phyloP scores from a whole-genome alignment of 2,329 filamentous ascomycete genomes.

The Diaporthe ampelina region DNA sequence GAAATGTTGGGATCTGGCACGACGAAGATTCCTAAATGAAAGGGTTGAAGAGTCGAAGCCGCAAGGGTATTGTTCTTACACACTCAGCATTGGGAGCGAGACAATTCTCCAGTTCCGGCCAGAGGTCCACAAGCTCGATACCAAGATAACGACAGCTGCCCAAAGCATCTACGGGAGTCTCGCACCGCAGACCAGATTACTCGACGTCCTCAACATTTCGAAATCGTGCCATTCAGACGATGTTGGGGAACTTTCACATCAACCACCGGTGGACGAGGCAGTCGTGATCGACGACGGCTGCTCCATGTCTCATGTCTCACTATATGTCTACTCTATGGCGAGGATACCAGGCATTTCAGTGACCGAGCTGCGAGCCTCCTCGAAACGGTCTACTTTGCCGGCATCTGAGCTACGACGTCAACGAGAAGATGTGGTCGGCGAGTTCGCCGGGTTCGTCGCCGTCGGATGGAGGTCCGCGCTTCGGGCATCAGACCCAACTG shows the following conservation, averaged over 20 bases:
- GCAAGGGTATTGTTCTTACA: slow-evolving; percentile 69
- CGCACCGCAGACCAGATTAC: slow-evolving; percentile 57
- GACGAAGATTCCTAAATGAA: slow-evolving; percentile 49
- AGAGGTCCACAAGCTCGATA: slow-evolving; percentile 56
- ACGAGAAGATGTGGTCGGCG: slow-evolving; percentile 53
- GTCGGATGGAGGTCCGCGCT: slow-evolving; percentile 51
- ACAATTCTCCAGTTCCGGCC: slow-evolving; percentile 65
- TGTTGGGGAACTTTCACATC: not conserved
- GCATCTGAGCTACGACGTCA: not conserved
- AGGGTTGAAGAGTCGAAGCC: slow-evolving; percentile 51
- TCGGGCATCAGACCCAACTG: slow-evolving; percentile 25
- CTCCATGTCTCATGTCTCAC: not conserved
- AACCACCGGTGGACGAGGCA: slow-evolving; percentile 41
- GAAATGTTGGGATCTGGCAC: slow-evolving; percentile 48
- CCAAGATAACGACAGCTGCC: slow-evolving; percentile 54
- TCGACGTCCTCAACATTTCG: slow-evolving; percentile 51
- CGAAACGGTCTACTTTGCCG: not conserved
- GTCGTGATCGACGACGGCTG: slow-evolving; percentile 38
- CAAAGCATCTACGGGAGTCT: slow-evolving; percentile 55
- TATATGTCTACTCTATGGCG: slow-evolving; percentile 59
- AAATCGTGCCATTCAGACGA: not conserved
- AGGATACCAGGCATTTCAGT: slow-evolving; percentile 59
- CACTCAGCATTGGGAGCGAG: slow-evolving; percentile 56
- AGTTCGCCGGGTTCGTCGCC: slow-evolving; percentile 59
- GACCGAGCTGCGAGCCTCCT: slow-evolving; percentile 47